Base-by-base conservation (phyloP, 2,329 filamentous ascomycete genomes). In the Nemania abortiva region DNA sequence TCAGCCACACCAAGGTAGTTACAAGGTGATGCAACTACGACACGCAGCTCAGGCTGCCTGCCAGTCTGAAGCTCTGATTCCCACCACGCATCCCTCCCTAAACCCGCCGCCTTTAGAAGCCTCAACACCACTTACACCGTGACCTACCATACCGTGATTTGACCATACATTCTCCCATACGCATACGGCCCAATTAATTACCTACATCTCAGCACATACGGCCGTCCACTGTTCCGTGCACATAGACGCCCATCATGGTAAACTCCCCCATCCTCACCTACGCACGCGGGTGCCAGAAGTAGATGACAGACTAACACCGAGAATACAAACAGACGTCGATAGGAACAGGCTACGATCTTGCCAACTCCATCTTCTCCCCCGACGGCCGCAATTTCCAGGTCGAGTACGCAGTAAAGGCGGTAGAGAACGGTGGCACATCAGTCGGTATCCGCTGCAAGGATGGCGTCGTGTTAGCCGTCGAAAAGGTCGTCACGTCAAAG, bases 311-410 rank as follows among this genome's bases (percentile, higher is more conserved):
- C 68, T 42, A 56, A 7, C 15, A 10, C 24, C 18, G 13, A 31
- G 11, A 31, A 52, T 45, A 56, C 39, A 42, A 56, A 66, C 57
- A 99, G 96, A 99, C 96, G 79, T 99, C 96, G 80, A 99, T 99
- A 92, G 96, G 96, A 81, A 99, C 96, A 79, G 96, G 96, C 80
- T 99, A 99, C 86, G 96, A 99, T 90, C 92, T 99, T 78, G 94
- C 94, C 82, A 99, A 99, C 89, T 98, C 96, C 79, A 97, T 98
- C 86, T 99, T 98, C 88, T 98, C 96, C 57, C 96, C 96, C 74
- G 96, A 99, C 85, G 96, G 96, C 80, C 93, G 96, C 77, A 99
- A 99, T 84, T 99, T 99, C 84, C 96, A 99, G 84, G 94, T 97
- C 82, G 96, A 99, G 88, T 99, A 99, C 82, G 96, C 96, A 75